Base-by-base conservation (phyloP, 192 early-diverging fungal genomes). In the Coemansia sp. region DNA sequence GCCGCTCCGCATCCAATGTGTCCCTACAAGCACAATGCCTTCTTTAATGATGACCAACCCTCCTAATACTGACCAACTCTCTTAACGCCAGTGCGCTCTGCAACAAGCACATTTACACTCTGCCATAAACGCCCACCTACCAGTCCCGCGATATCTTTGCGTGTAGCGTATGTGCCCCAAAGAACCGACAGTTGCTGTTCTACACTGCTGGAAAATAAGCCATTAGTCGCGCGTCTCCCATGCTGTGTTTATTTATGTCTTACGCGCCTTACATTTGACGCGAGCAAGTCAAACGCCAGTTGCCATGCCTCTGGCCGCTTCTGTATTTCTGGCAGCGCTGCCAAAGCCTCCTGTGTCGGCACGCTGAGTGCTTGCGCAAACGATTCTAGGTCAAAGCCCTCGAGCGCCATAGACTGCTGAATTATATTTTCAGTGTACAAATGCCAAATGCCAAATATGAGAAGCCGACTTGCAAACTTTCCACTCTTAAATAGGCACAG, bases 141-240 rank as follows among this genome's bases (percentile, higher is more conserved):
- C 70, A 73, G 67, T 79, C 76, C 18, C 60, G 66, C 10, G 64
- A 49, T 34, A 79, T 67, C 18, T 79, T 79, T 21, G 56, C 63
- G 12, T 79, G 76, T 24, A 79, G 52, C 14, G 76, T 79, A 52
- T 79, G 76, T 2, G 76, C 76, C 5, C 76, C 76, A 63, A 64
- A 79, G 53, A 79, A 79, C 46, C 76, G 76, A 42, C 76, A 79
- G 28, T 66, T 79, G 52, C 49, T 61, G 36, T 67, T 73, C 42
- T 38, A 23, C 21, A 34, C 25, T 25, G 52, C 52, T 7, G 52
- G 7, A 34, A 34, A 34, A 34, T 34, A 34, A 28, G 26, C 7
- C 31, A 34, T 34, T 34, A 34, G 31, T 34, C 31, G 6, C 31
- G 31, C 31, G 31, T 8, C 31, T 34, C 7, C 7, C 31, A 34